Conservation (phyloP, 495 filamentous ascomycete genomes). For the Elaphomyces granulatus region DNA sequence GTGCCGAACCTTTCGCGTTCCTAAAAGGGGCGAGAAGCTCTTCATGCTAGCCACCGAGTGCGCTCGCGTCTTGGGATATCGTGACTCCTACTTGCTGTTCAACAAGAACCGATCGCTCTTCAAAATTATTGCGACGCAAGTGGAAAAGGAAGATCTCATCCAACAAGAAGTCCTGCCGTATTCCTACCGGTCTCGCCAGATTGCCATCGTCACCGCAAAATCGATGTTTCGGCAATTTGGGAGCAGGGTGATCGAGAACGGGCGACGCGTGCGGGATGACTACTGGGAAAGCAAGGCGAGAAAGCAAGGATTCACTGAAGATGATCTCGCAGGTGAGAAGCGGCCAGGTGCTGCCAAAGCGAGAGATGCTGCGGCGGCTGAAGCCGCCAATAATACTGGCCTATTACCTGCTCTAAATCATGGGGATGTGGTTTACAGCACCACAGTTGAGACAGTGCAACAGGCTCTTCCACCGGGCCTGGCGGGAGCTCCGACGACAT, state of each 20-base stretch:
- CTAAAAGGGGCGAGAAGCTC: constrained; percentile 76
- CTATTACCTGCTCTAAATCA: constrained; percentile 45
- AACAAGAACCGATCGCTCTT: constrained; percentile 97
- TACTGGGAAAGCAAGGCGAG: constrained; percentile 96
- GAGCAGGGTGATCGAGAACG: constrained; percentile 81
- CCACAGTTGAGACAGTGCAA: constrained; percentile 47
- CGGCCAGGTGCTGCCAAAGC: constrained; percentile 81
- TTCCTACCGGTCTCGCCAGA: constrained; percentile 94
- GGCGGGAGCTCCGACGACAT: constrained; percentile 42
- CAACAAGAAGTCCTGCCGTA: constrained; percentile 91
- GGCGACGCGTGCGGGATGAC: constrained; percentile 85
- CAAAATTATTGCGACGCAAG: constrained; percentile 95
- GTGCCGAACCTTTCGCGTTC: constrained; percentile 87
- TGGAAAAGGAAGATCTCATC: constrained; percentile 94
- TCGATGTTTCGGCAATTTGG: constrained; percentile 99
- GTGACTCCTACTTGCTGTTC: constrained; percentile 95
- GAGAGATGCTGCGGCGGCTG: constrained; percentile 49
- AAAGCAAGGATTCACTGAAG: constrained; percentile 97
- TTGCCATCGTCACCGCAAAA: constrained; percentile 94
- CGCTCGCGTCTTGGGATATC: constrained; percentile 83
- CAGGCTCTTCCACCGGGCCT: constrained; percentile 58
- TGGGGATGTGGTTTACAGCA: constrained; percentile 72
- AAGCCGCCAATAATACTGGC: constrained; percentile 29
- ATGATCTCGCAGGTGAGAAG: constrained; percentile 93
- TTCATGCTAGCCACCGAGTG: constrained; percentile 99